Evolutionary conservation across 106 monocot genomes (phyloP), one percentile per base, ranked within the genome.

Genomic region (Dioscorea alata): DNA sequence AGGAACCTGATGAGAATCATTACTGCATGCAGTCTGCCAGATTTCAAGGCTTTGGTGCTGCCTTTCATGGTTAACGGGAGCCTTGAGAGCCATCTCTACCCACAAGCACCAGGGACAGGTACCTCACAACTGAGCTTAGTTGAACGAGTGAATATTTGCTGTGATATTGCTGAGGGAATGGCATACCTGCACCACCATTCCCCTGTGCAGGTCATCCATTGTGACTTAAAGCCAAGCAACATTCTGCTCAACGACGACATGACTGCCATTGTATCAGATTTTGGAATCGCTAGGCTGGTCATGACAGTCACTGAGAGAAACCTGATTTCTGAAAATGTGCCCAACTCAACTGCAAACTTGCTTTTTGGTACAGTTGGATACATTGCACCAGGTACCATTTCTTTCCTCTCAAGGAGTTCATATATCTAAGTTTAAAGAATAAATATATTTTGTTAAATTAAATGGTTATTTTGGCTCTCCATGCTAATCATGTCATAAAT

Each of bases 221-320:
- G 74, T 66, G 80, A 80, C 61, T 28, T 78, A 53, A 78, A 78
- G 33, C 78, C 78, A 16, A 73, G 78, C 48, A 78, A 78, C 52
- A 74, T 80, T 53, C 70, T 80, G 24, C 74, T 80, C 16, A 75
- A 71, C 66, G 75, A 75, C 12, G 71, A 80, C 67, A 80, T 80
- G 80, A 71, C 80, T 31, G 80, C 80, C 23, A 25, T 80, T 23
- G 80, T 80, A 52, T 80, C 80, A 31, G 80, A 80, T 49, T 80
- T 80, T 62, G 75, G 80, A 54, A 80, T 80, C 48, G 58, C 80
- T 8, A 80, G 75, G 54, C 50, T 80, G 66, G 65, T 80, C 4
- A 75, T 61, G 70, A 67, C 66, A 54, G 32, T 57, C 13, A 58
- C 28, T 52, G 80, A 66, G 58, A 66, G 66, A 50, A 75, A 24